Percentiles rank a stretch among this genome's conserved stretches.
phyloP scores from a whole-genome alignment of 257 asterid genomes.

The Fraxinus quadrangulata region DNA sequence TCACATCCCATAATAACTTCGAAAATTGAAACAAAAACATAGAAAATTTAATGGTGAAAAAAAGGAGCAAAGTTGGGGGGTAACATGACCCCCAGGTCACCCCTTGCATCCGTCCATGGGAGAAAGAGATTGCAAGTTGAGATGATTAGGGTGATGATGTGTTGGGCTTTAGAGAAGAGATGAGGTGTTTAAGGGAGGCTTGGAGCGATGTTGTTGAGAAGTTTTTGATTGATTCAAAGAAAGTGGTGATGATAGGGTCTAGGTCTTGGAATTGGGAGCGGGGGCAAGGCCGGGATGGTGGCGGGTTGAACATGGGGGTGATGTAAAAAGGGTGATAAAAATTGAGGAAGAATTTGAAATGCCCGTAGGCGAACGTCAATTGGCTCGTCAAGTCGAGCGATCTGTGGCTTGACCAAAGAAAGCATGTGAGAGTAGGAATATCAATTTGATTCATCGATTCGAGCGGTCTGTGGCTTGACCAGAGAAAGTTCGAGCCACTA shows the following conservation, averaged over 20 bases:
- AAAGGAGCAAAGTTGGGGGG: no score
- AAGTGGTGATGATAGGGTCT: constrained; percentile 53
- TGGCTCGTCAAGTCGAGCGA: no score
- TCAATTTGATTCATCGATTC: no score
- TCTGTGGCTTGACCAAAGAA: no score
- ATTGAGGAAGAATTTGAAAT: constrained; percentile 26
- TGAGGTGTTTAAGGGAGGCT: constrained; percentile 61
- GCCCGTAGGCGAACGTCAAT: background rate
- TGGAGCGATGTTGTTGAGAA: constrained; percentile 56
- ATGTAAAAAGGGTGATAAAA: constrained; percentile 39
- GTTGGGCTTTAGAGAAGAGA: constrained; percentile 65
- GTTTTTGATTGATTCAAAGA: constrained; percentile 71
- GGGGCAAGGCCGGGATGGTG: constrained; percentile 27
- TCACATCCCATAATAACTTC: no score
- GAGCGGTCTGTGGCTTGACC: no score
- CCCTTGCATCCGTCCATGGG: no score
- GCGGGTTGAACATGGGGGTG: constrained; percentile 53
- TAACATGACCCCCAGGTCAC: no score
- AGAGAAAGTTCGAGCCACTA: no score
- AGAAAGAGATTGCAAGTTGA: constrained; percentile 60
- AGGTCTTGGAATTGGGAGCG: background rate
- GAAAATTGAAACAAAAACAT: no score
- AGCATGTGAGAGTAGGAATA: no score
- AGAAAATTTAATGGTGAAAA: no score
- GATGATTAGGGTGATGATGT: constrained; percentile 63